Evolutionary conservation across 2,329 filamentous ascomycete species (phyloP), one percentile per base, ranked within the genome.

Genomic region (Talaromyces sp.): DNA sequence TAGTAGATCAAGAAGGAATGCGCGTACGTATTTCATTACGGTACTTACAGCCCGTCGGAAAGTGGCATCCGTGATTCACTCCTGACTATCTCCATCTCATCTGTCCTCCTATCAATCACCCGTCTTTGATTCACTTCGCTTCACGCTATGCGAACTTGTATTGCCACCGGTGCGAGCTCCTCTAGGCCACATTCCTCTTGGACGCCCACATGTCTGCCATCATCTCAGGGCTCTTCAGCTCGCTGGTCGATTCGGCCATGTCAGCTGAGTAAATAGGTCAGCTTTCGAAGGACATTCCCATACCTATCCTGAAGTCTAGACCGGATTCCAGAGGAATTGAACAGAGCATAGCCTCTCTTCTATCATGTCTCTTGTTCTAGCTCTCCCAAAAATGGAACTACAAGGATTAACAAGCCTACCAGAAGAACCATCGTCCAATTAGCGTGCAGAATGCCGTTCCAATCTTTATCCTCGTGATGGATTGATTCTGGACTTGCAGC

Each of bases 401-500:
- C 25, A 33, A 33, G 28, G 28, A 48, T 25, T 10, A 19, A 37
- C 35, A 17, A 39, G 19, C 33, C 48, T 52, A 33, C 19, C 10
- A 22, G 48, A 52, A 52, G 10, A n/a, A 6, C 48, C 6, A 46
- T 22, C 37, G 2, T 2, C 57, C 57, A 59, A 59, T 59, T 43
- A 54, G 45, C 53, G 57, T 25, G 39, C 21, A n/a, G 28, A 10
- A 39, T 45, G 19, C 57, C 56, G n/a, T 48, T 43, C 21, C 25
- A 37, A 48, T 45, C 11, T 35, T n/a, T 33, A 51, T 56, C 57
- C 57, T 59, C 57, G 57, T 59, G 57, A 59, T 59, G 40, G 57
- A 52, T 39, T 39, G 45, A 43, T 35, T n/a, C 52, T 53, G 33
- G 50, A 54, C 48, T 50, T 58, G 56, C 56, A 58, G 51, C 41